A percentile compares a stretch with the other conserved stretches of the same genome.
Conservation (phyloP, 768 basidiomycete genomes). For the Phaeotremella fagi region DNA sequence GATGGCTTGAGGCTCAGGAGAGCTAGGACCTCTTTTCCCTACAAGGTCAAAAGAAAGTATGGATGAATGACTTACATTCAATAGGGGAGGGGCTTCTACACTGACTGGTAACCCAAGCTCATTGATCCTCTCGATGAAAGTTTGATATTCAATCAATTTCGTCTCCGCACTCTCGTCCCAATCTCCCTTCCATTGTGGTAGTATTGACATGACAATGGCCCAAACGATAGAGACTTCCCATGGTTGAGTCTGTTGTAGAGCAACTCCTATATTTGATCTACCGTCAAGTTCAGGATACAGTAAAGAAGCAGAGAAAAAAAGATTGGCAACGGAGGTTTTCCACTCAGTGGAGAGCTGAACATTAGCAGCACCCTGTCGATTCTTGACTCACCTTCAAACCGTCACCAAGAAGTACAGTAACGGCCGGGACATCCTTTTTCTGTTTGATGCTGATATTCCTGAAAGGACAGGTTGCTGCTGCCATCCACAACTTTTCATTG, state of each 20-base stretch:
- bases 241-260: constrained; percentile 38
- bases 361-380: constrained; percentile 4
- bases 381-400: constrained; percentile 60
- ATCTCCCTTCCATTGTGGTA: constrained; percentile 13
- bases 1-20: constrained; percentile 61
- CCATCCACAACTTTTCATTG: constrained; percentile 66
- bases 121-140: constrained; percentile 59
- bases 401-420: constrained; percentile 71
- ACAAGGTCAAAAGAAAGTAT: neutral
- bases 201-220: constrained; percentile 19
- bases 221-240: constrained; percentile 24
- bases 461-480: constrained; percentile 70
- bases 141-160: constrained; percentile 63
- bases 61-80: constrained; percentile 62
- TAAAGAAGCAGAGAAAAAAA: constrained; percentile 21
- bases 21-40: constrained; percentile 68
- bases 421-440: constrained; percentile 57
- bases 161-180: constrained; percentile 52
- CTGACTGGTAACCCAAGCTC: constrained; percentile 59
- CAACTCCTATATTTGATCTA: constrained; percentile 49
- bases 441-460: constrained; percentile 61
- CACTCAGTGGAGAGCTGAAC: constrained; percentile 41
- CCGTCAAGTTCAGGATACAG: constrained; percentile 41
- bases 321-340: constrained; percentile 29
- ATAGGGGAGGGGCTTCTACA: constrained; percentile 66